Base-by-base conservation (phyloP, 805 yeast genomes). In the Ogataea populi-albae region DNA sequence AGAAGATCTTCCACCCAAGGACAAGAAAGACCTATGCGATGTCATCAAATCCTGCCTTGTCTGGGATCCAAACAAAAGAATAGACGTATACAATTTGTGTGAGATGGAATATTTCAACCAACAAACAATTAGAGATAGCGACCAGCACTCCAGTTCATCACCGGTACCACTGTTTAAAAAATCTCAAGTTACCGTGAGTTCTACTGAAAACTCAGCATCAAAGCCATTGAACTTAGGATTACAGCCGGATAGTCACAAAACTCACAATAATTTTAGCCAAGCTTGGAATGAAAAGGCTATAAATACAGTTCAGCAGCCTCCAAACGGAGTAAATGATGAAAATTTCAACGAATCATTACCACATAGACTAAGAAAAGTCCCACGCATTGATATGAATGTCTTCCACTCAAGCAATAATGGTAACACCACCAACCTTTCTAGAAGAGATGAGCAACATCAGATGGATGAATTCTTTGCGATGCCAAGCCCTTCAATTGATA, bases 31-130 rank as follows among this genome's bases (percentile, higher is more conserved):
- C 52, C 70, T 59, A 50, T 74, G 52, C 47, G 68, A 59, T 35
- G 62, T 62, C 40, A 71, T 69, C 6, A 59, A 57, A 42, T 49
- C 59, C 1, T 83, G 89, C 48, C 64, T 88, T 22, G 63, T 70
- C 33, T 88, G 96, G 96, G 80, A 86, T 59, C 94, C 96, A 2
- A 57, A 60, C n/a, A 54, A 59, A n/a, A 68, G 94, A 46, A 71
- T 76, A 0, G 69, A 72, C 24, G 81, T 73, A 2, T 65, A 65
- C 1, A 58, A 59, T 6, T 46, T 84, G 20, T 64, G 77, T 40
- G 33, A 59, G 11, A 65, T 75, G 73, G 61, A 70, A 0, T 84
- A 77, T 54, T 84, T 84, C 57, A 58, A 60, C 32, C 66, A 66
- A 12, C 66, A 81, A 3, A 26, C 44, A 16, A 33, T 50, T 6